Conservation (phyloP, 352 stramenopile species). For the Thalassiosira ordinaria region DNA sequence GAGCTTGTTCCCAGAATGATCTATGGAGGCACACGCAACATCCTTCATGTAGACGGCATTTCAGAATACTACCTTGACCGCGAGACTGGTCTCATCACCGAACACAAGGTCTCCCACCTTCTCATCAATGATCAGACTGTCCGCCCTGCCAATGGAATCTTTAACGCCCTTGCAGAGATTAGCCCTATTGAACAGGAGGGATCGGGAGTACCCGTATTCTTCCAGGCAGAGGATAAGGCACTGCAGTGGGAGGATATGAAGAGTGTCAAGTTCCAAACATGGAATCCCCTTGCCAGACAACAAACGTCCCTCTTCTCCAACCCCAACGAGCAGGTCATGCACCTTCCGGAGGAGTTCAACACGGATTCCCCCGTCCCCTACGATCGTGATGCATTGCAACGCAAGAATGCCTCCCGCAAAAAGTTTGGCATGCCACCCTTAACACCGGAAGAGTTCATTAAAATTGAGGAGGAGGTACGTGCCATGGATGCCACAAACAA, state of each 20-base stretch:
- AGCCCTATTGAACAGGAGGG: conserved; percentile 18
- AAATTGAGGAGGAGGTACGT: conserved; percentile 62
- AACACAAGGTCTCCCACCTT: conserved; percentile 75
- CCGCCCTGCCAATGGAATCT: conserved; percentile 64
- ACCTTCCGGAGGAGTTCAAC: neutral
- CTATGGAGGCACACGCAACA: conserved; percentile 62
- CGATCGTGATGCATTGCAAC: conserved; percentile 64
- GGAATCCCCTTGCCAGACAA: conserved; percentile 21
- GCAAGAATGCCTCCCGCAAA: conserved; percentile 64
- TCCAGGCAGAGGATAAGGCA: neutral
- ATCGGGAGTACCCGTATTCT: conserved; percentile 31
- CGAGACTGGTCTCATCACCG: conserved; percentile 67
- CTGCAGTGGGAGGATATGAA: conserved; percentile 1
- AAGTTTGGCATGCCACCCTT: conserved; percentile 75
- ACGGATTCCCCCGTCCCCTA: conserved; percentile 21
- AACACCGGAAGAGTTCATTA: conserved; percentile 72
- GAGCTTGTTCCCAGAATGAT: conserved; percentile 75
- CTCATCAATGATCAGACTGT: conserved; percentile 74
- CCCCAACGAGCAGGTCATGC: conserved; percentile 27
- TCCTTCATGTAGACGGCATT: conserved; percentile 78
- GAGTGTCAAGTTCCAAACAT: conserved; percentile 35
- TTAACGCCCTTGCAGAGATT: conserved; percentile 60
- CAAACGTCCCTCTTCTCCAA: conserved; percentile 42
- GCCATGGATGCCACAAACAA: conserved; percentile 61
- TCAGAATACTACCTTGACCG: conserved; percentile 76